Percentiles rank a stretch among this genome's conserved stretches.
Evolutionary conservation across 2,329 filamentous ascomycete genomes (phyloP).

Genomic region (Chalaropsis ovoidea): DNA sequence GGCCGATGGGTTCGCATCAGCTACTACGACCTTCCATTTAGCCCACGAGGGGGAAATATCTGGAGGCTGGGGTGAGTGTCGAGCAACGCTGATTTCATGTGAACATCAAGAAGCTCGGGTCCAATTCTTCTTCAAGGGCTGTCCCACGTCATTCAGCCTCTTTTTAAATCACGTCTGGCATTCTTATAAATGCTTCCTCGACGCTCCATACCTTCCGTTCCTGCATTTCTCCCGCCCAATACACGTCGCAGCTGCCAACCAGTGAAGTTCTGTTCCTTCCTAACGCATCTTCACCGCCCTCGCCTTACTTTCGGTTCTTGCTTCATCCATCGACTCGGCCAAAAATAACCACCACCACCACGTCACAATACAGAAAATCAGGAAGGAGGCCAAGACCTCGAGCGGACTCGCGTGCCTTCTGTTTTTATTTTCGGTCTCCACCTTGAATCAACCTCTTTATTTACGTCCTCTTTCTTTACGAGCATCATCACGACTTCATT

Average conservation of each 20-base stretch:
- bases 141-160: too few species aligned
- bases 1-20: background rate
- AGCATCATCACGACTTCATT: background rate
- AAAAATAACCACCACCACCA: background rate
- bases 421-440: background rate
- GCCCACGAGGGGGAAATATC: background rate
- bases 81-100: background rate
- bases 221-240: background rate
- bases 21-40: background rate
- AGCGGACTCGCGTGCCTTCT: background rate
- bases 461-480: background rate
- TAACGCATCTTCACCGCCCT: background rate
- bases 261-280: slow-evolving; percentile 8
- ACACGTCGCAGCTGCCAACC: background rate
- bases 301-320: slow-evolving; percentile 13
- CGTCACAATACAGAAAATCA: background rate
- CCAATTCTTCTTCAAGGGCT: too few species aligned
- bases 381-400: background rate
- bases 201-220: background rate
- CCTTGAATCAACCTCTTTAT: background rate
- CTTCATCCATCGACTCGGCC: background rate
- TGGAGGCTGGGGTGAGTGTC: background rate
- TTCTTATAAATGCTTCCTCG: background rate
- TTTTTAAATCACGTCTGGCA: background rate
- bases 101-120: background rate